Evolutionary conservation across 345 rosid genomes (phyloP).

Genomic region (Eucalyptus regnans): DNA sequence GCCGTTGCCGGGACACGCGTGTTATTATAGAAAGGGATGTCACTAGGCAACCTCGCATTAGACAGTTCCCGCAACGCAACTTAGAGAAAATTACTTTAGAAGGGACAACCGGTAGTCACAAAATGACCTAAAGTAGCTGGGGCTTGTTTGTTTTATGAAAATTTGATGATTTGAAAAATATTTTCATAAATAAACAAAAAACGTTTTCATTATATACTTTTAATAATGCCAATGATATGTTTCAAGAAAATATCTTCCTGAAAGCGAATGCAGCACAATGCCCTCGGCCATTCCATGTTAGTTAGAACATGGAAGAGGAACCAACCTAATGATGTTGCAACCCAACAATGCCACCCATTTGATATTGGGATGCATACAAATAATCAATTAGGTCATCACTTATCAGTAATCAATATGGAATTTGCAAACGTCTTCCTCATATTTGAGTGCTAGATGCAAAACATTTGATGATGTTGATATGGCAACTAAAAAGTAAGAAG

Average conservation of each 20-base stretch:
- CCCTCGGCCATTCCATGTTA: not conserved
- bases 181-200: not conserved
- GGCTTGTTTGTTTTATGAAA: fast-evolving
- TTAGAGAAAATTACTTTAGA: too few relatives aligned
- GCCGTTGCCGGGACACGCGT: not conserved
- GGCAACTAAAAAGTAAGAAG: not conserved
- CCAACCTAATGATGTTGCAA: fast-evolving
- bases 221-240: too few relatives aligned
- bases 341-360: too few relatives aligned
- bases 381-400: constrained; percentile 18
- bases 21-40: not conserved
- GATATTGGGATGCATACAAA: constrained; percentile 63
- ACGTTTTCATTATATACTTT: not conserved
- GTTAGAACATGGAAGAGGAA: too few relatives aligned
- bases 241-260: fast-evolving
- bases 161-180: not conserved
- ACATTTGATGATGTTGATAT: not conserved
- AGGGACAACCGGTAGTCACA: not conserved
- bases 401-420: fast-evolving
- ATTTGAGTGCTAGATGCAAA: not conserved
- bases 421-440: not conserved
- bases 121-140: too few relatives aligned
- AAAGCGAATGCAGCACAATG: fast-evolving
- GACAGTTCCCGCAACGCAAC: not conserved
- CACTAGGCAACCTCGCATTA: not conserved